A percentile compares a stretch with the other conserved stretches of the same genome.
phyloP scores from a whole-genome alignment of 768 basidiomycete species.

The Podaxis rugospora region DNA sequence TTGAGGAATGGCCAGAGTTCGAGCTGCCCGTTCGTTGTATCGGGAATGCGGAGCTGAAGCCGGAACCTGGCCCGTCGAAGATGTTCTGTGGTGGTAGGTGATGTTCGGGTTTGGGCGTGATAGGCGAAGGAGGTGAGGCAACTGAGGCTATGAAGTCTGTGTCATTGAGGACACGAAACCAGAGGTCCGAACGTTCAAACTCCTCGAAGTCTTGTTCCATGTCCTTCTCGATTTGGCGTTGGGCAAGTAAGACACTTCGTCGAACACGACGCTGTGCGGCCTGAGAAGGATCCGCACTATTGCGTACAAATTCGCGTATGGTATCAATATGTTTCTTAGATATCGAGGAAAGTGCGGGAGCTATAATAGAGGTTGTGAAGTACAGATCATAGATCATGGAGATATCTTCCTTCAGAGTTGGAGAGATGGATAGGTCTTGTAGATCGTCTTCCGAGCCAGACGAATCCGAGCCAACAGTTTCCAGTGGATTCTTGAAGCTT shows the following conservation, averaged over 20 bases:
- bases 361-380: conserved; percentile 59
- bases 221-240: conserved; percentile 77
- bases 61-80: conserved; percentile 33
- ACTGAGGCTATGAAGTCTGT: conserved; percentile 35
- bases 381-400: conserved; percentile 86
- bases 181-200: conserved; percentile 86
- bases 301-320: conserved; percentile 64
- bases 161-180: conserved; percentile 85
- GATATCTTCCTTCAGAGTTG: conserved; percentile 81
- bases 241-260: conserved; percentile 76
- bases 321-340: conserved; percentile 64
- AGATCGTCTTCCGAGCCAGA: conserved; percentile 56
- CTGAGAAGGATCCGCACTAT: conserved; percentile 35
- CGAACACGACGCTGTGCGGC: conserved; percentile 55
- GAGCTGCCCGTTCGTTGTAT: conserved; percentile 38
- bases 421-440: conserved; percentile 48
- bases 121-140: conserved; percentile 8
- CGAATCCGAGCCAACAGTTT: conserved; percentile 71
- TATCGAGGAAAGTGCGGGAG: conserved; percentile 58
- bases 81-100: not conserved
- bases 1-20: conserved; percentile 33
- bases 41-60: conserved; percentile 30
- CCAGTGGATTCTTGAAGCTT: conserved; percentile 95
- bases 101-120: not conserved
- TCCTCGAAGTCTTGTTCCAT: conserved; percentile 93